A percentile compares a stretch with the other conserved stretches of the same genome.
Conservation (phyloP, 768 basidiomycete species). For the Collybiopsis luxurians region DNA sequence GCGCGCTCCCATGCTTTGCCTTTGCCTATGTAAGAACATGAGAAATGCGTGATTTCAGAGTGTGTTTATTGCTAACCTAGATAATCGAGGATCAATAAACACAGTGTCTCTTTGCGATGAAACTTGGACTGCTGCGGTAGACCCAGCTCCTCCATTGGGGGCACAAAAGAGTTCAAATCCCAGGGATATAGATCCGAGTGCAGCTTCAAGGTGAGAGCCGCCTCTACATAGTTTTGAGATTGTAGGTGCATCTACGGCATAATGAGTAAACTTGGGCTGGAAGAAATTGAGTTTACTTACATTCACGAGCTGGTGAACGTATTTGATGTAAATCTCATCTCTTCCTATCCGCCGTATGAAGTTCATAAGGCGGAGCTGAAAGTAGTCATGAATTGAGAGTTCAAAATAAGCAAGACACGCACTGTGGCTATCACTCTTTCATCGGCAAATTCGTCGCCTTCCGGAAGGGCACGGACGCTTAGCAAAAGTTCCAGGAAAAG, state of each 20-base stretch:
- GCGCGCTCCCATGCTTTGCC: conserved; percentile 98
- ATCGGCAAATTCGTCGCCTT: conserved; percentile 92
- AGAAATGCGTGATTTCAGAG: conserved; percentile 6
- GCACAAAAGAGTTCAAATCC: conserved; percentile 78
- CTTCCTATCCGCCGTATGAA: conserved; percentile 90
- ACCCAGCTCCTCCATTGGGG: conserved; percentile 86
- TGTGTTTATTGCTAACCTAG: conserved; percentile 52
- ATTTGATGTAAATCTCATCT: conserved; percentile 94
- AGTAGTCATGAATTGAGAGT: conserved; percentile 9
- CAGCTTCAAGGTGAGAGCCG: conserved; percentile 87
- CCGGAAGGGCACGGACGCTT: conserved; percentile 84
- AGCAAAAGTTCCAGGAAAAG: conserved; percentile 89
- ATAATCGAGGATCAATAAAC: conserved; percentile 89
- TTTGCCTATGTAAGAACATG: conserved; percentile 53
- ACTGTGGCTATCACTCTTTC: conserved; percentile 93
- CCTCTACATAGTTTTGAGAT: conserved; percentile 90
- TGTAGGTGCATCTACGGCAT: conserved; percentile 73
- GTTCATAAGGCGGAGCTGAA: conserved; percentile 83
- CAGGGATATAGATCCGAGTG: conserved; percentile 94
- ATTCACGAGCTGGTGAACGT: conserved; percentile 92
- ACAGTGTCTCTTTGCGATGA: conserved; percentile 90
- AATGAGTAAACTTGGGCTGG: not conserved
- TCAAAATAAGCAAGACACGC: conserved; percentile 10
- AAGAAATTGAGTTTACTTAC: conserved; percentile 39
- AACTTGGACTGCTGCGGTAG: conserved; percentile 93